A percentile compares a stretch with the other conserved stretches of the same genome.
Conservation (phyloP, 1,284 basidiomycete genomes). For the Cyathus olla region DNA sequence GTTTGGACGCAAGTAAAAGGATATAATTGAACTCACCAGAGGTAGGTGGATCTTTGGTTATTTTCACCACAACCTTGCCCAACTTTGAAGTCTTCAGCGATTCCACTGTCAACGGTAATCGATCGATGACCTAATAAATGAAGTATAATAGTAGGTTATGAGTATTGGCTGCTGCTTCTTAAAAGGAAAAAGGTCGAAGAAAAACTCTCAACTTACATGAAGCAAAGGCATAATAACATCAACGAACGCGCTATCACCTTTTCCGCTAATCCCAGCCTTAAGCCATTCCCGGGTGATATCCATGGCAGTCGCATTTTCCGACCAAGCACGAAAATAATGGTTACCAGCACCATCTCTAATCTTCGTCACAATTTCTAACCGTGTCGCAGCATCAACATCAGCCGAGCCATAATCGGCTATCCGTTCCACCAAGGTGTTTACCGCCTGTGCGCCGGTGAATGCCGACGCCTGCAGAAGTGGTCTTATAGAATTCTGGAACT, state of each 20-base stretch:
- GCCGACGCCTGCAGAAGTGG: slow-evolving; percentile 63
- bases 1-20: slow-evolving; percentile 14
- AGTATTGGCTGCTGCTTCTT: no score
- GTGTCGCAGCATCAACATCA: slow-evolving; percentile 70
- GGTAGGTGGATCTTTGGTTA: slow-evolving; percentile 75
- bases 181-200: slow-evolving; percentile 1
- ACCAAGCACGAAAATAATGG: slow-evolving; percentile 87
- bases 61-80: slow-evolving; percentile 79
- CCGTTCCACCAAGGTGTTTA: slow-evolving; percentile 62
- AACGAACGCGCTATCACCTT: slow-evolving; percentile 64
- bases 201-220: slow-evolving; percentile 66
- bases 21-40: slow-evolving; percentile 66
- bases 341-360: slow-evolving; percentile 86
- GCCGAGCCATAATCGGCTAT: slow-evolving; percentile 69
- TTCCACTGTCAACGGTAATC: slow-evolving; percentile 78
- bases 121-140: slow-evolving; percentile 76
- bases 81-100: slow-evolving; percentile 76
- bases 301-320: slow-evolving; percentile 77
- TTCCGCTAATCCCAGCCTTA: slow-evolving; percentile 69
- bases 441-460: slow-evolving; percentile 79
- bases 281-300: slow-evolving; percentile 84
- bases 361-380: slow-evolving; percentile 78
- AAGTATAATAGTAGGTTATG: no score
- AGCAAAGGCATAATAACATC: slow-evolving; percentile 86
- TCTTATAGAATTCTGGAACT: slow-evolving; percentile 60